Conservation (phyloP, 108 stramenopile species). For the Epithemia pelagica region DNA sequence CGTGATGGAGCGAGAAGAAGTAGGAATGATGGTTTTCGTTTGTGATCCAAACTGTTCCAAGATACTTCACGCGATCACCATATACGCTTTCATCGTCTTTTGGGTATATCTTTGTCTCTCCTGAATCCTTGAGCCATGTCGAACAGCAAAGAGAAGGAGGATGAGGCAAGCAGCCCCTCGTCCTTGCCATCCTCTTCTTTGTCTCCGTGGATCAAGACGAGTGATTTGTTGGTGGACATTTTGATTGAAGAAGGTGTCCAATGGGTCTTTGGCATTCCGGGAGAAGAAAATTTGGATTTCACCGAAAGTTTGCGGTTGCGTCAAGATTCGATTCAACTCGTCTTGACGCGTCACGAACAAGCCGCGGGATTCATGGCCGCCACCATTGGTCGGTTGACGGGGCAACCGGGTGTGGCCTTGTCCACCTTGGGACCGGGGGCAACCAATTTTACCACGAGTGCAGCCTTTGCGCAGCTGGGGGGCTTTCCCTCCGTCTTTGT, state of each 20-base stretch:
- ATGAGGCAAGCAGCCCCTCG: too few species aligned
- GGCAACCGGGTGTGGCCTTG: constrained; percentile 19
- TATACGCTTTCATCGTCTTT: too few species aligned
- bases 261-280: constrained; percentile 24
- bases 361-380: constrained; percentile 27
- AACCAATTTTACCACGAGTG: constrained; percentile 19
- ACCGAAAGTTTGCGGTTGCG: constrained; percentile 16
- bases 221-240: constrained; percentile 5
- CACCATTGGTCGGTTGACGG: constrained; percentile 20
- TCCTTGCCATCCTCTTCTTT: too few species aligned
- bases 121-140: too few species aligned
- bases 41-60: too few species aligned
- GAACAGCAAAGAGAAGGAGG: too few species aligned
- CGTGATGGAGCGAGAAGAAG: too few species aligned
- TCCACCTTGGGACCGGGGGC: constrained; percentile 24
- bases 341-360: constrained; percentile 24
- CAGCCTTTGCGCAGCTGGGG: constrained; percentile 20
- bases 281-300: constrained; percentile 25
- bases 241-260: constrained; percentile 19
- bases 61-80: too few species aligned
- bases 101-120: too few species aligned
- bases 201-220: constrained; percentile 3
- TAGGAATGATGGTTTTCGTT: too few species aligned
- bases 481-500: constrained; percentile 17
- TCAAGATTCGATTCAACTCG: constrained; percentile 13